Base-by-base conservation (phyloP, 495 filamentous ascomycete species). In the Tuber brumale region DNA sequence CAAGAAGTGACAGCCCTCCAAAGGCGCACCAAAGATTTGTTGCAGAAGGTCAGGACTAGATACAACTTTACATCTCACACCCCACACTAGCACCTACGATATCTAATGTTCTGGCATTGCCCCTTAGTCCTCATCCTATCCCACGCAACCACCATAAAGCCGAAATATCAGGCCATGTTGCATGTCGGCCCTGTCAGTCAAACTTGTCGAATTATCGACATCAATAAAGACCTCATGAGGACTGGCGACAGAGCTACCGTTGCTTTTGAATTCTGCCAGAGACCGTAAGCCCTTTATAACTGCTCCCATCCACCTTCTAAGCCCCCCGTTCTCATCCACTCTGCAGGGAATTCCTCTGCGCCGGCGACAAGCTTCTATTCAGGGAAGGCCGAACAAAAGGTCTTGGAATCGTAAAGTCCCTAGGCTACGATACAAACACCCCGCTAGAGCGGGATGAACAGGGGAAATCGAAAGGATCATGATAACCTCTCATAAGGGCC, bases 81-180 rank as follows among this genome's bases (percentile, higher is more conserved):
- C 31, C 18, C 72, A 31, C n/a, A 16, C n/a, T 42, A 19, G 23
- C 45, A 31, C 61, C 37, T 61, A 70, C 39, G 51, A n/a, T 79
- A 27, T 23, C 31, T 21, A 48, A 72, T 4, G 12, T 45, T 69
- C 21, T 78, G 43, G 75, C 27, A 76, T 41, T 23, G n/a, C 31
- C 48, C 10, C 27, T 21, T 71, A 93, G 95, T 98, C 5, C 88
- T 99, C 9, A 99, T 99, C 76, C 87, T 99, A 12, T 94, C 92
- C 6, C 95, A 99, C 83, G 95, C 95, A 1, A 99, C 95, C n/a
- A 99, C 95, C 70, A 99, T 99, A 84, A 95, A 96, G 83, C 94
- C 93, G 9, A 94, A 94, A 81, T 99, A 99, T 82, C 95, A 99
- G 84, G 96, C 95, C 8, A 99, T 99, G 95, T 88, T 99, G 35